Evolutionary conservation across 2,329 filamentous ascomycete species (phyloP).

Genomic region (Fusarium sp.): DNA sequence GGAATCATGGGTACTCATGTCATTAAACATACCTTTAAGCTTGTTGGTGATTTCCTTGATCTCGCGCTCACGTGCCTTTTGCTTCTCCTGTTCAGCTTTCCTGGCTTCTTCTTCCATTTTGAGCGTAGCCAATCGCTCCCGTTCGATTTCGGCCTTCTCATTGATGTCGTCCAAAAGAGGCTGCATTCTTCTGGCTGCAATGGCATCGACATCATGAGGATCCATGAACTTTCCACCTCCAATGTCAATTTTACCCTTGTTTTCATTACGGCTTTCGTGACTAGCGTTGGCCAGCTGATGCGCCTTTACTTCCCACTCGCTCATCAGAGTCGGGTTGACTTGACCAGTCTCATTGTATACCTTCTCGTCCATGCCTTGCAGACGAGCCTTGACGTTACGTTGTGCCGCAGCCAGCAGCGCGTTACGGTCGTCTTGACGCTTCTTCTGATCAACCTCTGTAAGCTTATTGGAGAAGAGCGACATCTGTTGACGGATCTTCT

Average conservation of each 20-base stretch:
- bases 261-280: conserved; percentile 68
- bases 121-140: conserved; percentile 73
- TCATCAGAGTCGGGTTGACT: conserved; percentile 73
- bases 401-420: conserved; percentile 81
- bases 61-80: conserved; percentile 64
- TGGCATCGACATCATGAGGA: conserved; percentile 79
- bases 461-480: conserved; percentile 76
- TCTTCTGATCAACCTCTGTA: conserved; percentile 76
- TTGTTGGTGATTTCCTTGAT: conserved; percentile 64
- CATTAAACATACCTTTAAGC: conserved; percentile 64
- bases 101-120: conserved; percentile 68
- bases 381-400: conserved; percentile 82
- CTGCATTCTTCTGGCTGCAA: conserved; percentile 81
- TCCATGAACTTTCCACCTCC: conserved; percentile 86
- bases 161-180: conserved; percentile 88
- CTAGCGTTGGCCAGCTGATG: conserved; percentile 74
- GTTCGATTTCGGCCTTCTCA: conserved; percentile 78
- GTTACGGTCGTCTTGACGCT: conserved; percentile 79
- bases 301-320: conserved; percentile 84
- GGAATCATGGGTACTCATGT: conserved; percentile 42
- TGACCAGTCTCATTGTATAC: conserved; percentile 82
- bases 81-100: conserved; percentile 62
- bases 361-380: conserved; percentile 84
- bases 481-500: conserved; percentile 82
- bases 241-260: conserved; percentile 71